Percentiles rank a stretch among this genome's conserved stretches.
Conservation (phyloP, 352 stramenopile species). For the Phytophthora parvispora region DNA sequence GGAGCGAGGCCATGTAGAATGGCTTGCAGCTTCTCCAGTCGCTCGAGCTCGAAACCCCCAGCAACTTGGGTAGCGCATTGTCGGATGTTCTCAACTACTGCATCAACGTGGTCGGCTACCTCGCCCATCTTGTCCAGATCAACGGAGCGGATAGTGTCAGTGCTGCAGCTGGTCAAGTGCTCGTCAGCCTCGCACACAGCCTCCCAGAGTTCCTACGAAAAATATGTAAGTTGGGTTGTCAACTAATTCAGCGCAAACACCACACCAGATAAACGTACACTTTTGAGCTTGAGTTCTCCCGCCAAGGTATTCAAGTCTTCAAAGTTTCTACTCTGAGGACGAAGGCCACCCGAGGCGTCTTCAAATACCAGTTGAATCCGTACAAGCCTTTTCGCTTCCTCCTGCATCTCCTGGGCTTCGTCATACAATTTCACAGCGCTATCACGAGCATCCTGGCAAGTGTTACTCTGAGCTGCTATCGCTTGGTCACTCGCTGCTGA, state of each 20-base stretch:
- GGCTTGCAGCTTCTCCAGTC: slow-evolving; percentile 50
- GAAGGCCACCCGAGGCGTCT: slow-evolving; percentile 40
- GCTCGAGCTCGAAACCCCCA: slow-evolving; percentile 38
- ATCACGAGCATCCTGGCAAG: slow-evolving; percentile 41
- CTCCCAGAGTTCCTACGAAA: slow-evolving; percentile 60
- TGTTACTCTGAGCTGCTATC: slow-evolving; percentile 40
- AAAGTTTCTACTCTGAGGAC: slow-evolving; percentile 47
- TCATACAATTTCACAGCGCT: slow-evolving; percentile 34
- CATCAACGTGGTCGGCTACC: slow-evolving; percentile 26
- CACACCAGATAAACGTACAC: slow-evolving; percentile 24
- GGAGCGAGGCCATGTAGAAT: slow-evolving; percentile 57
- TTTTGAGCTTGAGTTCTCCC: slow-evolving; percentile 60
- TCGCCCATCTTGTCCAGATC: slow-evolving; percentile 51
- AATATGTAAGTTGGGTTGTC: neutral
- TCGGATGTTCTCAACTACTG: slow-evolving; percentile 29
- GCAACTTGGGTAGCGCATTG: slow-evolving; percentile 8
- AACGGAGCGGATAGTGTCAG: slow-evolving; percentile 51
- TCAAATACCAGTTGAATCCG: slow-evolving; percentile 54
- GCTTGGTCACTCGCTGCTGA: slow-evolving; percentile 38
- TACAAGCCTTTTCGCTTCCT: slow-evolving; percentile 36
- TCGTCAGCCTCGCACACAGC: slow-evolving; percentile 59
- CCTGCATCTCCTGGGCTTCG: slow-evolving; percentile 34
- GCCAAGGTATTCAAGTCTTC: slow-evolving; percentile 43
- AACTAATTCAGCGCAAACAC: neutral
- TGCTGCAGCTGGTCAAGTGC: slow-evolving; percentile 44